Evolutionary conservation across 257 asterid species (phyloP).

Genomic region (Hygrophila difformis): DNA sequence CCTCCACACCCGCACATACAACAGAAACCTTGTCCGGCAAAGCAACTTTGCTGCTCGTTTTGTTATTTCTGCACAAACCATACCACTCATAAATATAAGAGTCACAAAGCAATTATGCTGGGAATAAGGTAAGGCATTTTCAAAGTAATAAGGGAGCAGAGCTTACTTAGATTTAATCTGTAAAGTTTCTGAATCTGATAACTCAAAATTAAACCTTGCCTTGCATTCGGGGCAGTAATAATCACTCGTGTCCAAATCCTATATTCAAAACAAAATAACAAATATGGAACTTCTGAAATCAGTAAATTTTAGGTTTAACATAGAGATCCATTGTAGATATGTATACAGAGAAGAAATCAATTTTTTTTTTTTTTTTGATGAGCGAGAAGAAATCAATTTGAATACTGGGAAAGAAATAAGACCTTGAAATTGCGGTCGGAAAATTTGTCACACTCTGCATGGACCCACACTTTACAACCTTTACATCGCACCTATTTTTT

Average conservation of each 20-base stretch:
- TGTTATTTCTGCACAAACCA: slow-evolving; percentile 53
- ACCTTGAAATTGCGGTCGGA: slow-evolving; percentile 57
- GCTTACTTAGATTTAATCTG: slow-evolving; percentile 58
- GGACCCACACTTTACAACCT: slow-evolving; percentile 98
- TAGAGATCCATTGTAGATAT: slow-evolving; percentile 9
- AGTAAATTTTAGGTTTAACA: slow-evolving; percentile 7
- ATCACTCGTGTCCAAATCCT: slow-evolving; percentile 62
- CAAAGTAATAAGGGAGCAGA: slow-evolving; percentile 13
- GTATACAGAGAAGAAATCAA: slow-evolving; percentile 9
- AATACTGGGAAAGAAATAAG: slow-evolving; percentile 13
- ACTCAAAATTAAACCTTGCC: slow-evolving; percentile 87
- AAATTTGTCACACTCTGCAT: slow-evolving; percentile 86
- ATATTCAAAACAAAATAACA: slow-evolving; percentile 21
- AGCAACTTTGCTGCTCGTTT: slow-evolving; percentile 39
- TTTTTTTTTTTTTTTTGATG: too few relatives aligned
- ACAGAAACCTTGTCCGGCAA: slow-evolving; percentile 82
- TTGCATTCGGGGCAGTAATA: slow-evolving; percentile 97
- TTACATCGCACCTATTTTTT: slow-evolving; percentile 65
- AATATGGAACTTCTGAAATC: slow-evolving; percentile 18
- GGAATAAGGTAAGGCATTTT: slow-evolving; percentile 2
- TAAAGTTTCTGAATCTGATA: slow-evolving; percentile 82
- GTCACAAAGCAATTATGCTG: slow-evolving; percentile 6
- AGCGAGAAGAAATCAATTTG: background rate
- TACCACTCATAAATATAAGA: slow-evolving; percentile 13
- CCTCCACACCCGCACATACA: slow-evolving; percentile 81